A percentile compares a stretch with the other conserved stretches of the same genome.
Conservation (phyloP, 352 stramenopile genomes). For the Phytopythium ostracodes region DNA sequence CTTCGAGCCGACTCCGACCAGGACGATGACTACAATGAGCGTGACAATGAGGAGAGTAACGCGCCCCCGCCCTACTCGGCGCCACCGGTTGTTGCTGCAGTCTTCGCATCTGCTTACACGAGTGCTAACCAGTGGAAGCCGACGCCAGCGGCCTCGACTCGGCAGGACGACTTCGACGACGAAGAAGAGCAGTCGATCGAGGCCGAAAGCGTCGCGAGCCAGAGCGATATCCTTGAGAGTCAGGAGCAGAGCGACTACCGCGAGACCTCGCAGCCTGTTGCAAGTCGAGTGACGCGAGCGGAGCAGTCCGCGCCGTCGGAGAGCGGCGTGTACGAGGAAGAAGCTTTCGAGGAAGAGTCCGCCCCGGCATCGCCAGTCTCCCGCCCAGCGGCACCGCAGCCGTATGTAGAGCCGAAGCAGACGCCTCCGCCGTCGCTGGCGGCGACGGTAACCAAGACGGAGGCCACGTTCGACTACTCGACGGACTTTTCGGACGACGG, state of each 20-base stretch:
- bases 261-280: not conserved
- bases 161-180: not conserved
- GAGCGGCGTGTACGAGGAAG: conserved; percentile 33
- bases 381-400: not conserved
- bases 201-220: conserved; percentile 28
- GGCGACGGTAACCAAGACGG: conserved; percentile 8
- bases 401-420: not conserved
- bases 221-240: conserved; percentile 25
- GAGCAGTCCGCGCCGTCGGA: conserved; percentile 1
- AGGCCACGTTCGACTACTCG: conserved; percentile 59
- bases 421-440: not conserved
- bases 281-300: not conserved
- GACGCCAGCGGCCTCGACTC: not conserved
- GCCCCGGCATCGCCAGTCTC: not conserved
- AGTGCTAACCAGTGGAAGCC: not conserved
- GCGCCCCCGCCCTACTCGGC: not conserved
- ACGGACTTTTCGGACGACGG: conserved; percentile 69
- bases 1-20: not conserved
- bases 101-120: not conserved
- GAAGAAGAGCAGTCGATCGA: conserved; percentile 19
- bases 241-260: conserved; percentile 7
- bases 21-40: conserved; percentile 1
- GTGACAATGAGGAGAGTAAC: conserved; percentile 14
- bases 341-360: conserved; percentile 53
- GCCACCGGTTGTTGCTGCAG: too few species aligned